These are phyloP conservation scores for Eucalyptus polybractea DNA, from an alignment of 345 rosid genomes.

Conservation along the genomic window DNA sequence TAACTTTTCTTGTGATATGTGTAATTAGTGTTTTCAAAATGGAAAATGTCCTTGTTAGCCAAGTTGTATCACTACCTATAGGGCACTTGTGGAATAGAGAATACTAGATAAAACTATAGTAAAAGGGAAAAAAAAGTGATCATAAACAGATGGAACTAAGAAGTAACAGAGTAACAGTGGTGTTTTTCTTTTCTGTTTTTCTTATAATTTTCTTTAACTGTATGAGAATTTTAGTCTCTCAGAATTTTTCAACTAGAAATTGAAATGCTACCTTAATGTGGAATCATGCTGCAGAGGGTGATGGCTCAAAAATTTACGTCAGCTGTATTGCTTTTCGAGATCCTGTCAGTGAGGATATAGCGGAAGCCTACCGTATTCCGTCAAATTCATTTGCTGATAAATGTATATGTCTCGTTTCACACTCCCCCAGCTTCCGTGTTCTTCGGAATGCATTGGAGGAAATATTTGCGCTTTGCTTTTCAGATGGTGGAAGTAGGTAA, in stretches of 20 bases:
- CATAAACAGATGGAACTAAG: neutral
- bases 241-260: neutral
- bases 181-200: neutral
- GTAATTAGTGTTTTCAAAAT: neutral
- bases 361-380: conserved; percentile 81
- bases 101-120: neutral
- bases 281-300: conserved; percentile 60
- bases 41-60: neutral
- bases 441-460: conserved; percentile 83
- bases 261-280: neutral
- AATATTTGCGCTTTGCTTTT: conserved; percentile 79
- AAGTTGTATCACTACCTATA: neutral
- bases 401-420: conserved; percentile 90
- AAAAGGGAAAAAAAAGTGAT: neutral
- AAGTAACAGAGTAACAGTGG: neutral
- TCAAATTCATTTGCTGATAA: conserved; percentile 84
- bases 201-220: neutral
- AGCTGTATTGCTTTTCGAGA: conserved; percentile 93
- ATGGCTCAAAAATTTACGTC: conserved; percentile 92
- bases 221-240: neutral
- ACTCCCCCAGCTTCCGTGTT: conserved; percentile 66
- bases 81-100: neutral
- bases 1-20: neutral
- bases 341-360: conserved; percentile 90
- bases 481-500: conserved; percentile 83